Conservation (phyloP, 441 rosid genomes). For the Eutrema salsugineum region DNA sequence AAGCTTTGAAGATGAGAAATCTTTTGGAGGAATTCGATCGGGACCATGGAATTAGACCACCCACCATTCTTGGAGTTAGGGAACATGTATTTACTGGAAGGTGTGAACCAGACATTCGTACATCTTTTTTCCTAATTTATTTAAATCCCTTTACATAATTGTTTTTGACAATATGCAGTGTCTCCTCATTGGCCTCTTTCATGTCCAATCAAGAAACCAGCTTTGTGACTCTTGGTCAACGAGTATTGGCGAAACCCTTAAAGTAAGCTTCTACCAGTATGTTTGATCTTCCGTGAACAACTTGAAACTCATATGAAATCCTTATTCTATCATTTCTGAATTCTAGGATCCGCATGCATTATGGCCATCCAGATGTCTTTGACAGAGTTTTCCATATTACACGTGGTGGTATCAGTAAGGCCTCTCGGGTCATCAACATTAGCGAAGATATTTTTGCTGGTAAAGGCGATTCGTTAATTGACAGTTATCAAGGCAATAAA, state of each 20-base stretch:
- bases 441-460: constrained; percentile 98
- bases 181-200: constrained; percentile 92
- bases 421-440: constrained; percentile 97
- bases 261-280: constrained; percentile 55
- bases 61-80: constrained; percentile 98
- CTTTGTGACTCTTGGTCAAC: constrained; percentile 98
- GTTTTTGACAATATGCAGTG: constrained; percentile 54
- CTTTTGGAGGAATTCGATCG: constrained; percentile 85
- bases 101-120: constrained; percentile 34
- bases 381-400: constrained; percentile 97
- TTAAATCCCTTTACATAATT: constrained; percentile 13
- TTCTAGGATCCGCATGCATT: constrained; percentile 97
- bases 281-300: constrained; percentile 5
- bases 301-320: constrained; percentile 9
- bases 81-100: constrained; percentile 99
- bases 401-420: constrained; percentile 99
- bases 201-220: constrained; percentile 98
- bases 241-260: constrained; percentile 92
- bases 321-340: constrained; percentile 14
- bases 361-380: constrained; percentile 99
- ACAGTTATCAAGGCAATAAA: neutral
- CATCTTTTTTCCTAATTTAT: constrained; percentile 3
- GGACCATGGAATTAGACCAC: constrained; percentile 85
- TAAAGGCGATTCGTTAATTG: constrained; percentile 29
- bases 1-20: constrained; percentile 98